Conservation (phyloP, 768 basidiomycete genomes). For the Hemileccinum impolitum region DNA sequence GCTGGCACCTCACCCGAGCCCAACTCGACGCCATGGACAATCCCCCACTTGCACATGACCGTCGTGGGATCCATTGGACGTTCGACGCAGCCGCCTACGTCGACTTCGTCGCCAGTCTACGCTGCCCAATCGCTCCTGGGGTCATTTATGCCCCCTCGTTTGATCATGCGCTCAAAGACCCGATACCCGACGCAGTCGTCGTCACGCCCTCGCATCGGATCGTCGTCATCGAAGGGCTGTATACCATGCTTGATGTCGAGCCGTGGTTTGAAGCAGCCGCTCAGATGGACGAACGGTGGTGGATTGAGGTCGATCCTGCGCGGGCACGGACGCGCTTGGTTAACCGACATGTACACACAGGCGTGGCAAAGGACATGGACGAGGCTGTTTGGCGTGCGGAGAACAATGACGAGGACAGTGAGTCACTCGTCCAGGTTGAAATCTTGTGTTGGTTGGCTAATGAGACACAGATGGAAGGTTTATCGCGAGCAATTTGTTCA, state of each 20-base stretch:
- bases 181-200: constrained; percentile 53
- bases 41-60: constrained; percentile 69
- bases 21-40: constrained; percentile 76
- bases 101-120: constrained; percentile 58
- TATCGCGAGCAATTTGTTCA: constrained; percentile 36
- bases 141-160: constrained; percentile 73
- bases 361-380: constrained; percentile 60
- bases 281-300: constrained; percentile 77
- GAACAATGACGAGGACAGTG: constrained; percentile 77
- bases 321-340: constrained; percentile 61
- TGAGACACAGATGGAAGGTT: constrained; percentile 41
- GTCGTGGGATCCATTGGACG: constrained; percentile 89
- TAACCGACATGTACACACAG: constrained; percentile 72
- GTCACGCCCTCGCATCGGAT: constrained; percentile 69
- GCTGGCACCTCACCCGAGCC: constrained; percentile 85
- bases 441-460: neutral
- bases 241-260: constrained; percentile 67
- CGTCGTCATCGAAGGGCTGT: constrained; percentile 88
- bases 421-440: constrained; percentile 3
- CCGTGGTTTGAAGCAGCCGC: constrained; percentile 69
- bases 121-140: constrained; percentile 26
- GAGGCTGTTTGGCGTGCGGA: constrained; percentile 71
- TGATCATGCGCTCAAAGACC: constrained; percentile 86
- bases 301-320: constrained; percentile 54
- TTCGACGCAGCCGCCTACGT: constrained; percentile 78